Base-by-base conservation (phyloP, 2,329 filamentous ascomycete genomes). In the Diaporthe velutina region DNA sequence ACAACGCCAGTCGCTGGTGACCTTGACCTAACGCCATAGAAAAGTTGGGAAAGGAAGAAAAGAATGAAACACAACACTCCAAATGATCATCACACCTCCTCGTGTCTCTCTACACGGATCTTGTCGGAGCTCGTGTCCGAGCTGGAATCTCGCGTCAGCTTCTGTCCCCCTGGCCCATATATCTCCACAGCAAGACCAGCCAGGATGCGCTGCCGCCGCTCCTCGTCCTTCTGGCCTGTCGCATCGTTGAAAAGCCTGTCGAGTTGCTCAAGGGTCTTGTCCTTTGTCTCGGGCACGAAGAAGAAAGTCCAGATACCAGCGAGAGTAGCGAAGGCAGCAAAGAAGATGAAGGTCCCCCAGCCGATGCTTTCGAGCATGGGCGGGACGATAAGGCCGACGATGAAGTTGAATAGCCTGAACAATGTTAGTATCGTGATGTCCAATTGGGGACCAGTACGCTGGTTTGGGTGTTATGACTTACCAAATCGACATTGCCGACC, bases 281-380 rank as follows among this genome's bases (percentile, higher is more conserved):
- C 89, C 2, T 86, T 85, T 0, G 88, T 90, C 81, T 92, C 90
- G 0, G 90, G 90, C 4, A 92, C 83, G 79, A 86, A 88, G 80
- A 90, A 87, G 82, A 84, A 90, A 3, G 88, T 89, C 86, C 88
- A 91, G 5, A 85, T 76, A 10, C 88, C 85, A 33, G 90, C 90
- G 5, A 91, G 74, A 3, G 88, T 73, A 0, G 89, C 91, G 10
- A 91, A 84, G 8, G 83, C 85, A 1, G 85, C 83, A 81, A 92
- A 92, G 82, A 90, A 90, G 83, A 89, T 86, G 84, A 91, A 92
- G 0, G 90, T 91, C 0, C 90, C 90, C 85, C 85, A 88, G 3
- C 82, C 83, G 52, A 88, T 87, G 74, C 17, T 17, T 3, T 58
- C 58, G 22, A 76, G 50, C 57, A 76, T 54, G 15, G 33, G 50